Base-by-base conservation (phyloP, 176 grass and related monocot species). In the Eleusine indica region DNA sequence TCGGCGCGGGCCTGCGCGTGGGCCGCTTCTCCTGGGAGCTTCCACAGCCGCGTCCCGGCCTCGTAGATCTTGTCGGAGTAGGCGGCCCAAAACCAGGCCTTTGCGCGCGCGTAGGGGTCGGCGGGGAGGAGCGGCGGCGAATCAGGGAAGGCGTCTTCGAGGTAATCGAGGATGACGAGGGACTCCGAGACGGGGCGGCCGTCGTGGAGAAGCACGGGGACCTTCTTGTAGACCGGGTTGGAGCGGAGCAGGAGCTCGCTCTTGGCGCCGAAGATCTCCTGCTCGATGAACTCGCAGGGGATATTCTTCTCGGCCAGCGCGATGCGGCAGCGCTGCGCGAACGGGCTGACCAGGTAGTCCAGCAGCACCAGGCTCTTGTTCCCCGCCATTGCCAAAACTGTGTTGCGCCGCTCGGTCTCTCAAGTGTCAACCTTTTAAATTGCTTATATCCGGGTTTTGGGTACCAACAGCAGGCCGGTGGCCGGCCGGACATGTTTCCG, bases 191-290 rank as follows among this genome's bases (percentile, higher is more conserved):
- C 3, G 21, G 67, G 25, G 19, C 51, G 78, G 18, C 88, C 86
- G 52, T 4, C 68, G 76, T 96, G 91, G 62, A 96, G 39, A 43
- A 96, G 86, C 0, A 96, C 86, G 1, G 94, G 94, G 60, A 96
- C 48, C 74, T 93, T 92, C 88, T 93, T 93, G 80, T 93, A 73
- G 19, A 94, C 19, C 7, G 94, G 91, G 78, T 94, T 97, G 85
- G 87, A 85, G 9, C 82, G 76, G 18, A 94, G 80, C 43, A 97
- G 79, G 40, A 92, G 83, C 7, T 88, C 82, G 78, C 92, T 91
- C 90, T 97, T 94, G 22, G 65, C 7, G 15, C 7, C 73, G 0
- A 90, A 73, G 0, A 80, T 47, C 3, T 80, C 48, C 75, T 91
- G 68, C 70, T 94, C 83, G 11, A 75, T 42, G 74, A 89, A 91